Evolutionary conservation across 2,329 filamentous ascomycete species (phyloP).

Genomic region (Phyllosticta paracitricarpa): DNA sequence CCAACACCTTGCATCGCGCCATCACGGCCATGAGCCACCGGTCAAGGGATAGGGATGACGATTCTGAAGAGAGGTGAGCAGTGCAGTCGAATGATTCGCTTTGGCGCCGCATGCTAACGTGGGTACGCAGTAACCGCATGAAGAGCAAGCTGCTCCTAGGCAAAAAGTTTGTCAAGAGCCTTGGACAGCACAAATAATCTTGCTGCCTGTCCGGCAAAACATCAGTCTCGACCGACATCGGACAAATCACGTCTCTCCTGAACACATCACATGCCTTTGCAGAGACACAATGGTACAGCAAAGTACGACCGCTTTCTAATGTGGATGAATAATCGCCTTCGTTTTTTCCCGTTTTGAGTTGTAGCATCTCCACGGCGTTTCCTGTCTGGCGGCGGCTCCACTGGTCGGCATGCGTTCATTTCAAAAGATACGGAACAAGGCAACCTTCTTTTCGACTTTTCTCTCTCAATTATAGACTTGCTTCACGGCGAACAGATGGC

Average conservation of each 20-base stretch:
- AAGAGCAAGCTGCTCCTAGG: conserved; percentile 15
- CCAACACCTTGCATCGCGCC: conserved; percentile 24
- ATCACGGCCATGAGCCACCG: conserved; percentile 19
- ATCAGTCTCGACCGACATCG: background rate
- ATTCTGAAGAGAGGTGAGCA: conserved; percentile 16
- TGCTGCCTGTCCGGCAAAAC: background rate
- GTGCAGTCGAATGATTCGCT: background rate
- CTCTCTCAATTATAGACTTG: background rate
- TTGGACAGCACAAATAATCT: background rate
- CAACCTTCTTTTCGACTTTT: background rate
- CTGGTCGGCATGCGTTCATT: background rate
- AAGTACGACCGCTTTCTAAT: background rate
- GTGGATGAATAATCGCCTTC: background rate
- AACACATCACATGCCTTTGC: background rate
- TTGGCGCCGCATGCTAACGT: background rate
- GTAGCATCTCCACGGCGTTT: conserved; percentile 5
- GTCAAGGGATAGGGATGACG: conserved; percentile 8
- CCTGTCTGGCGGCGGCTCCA: background rate
- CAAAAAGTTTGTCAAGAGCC: conserved; percentile 13
- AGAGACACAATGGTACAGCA: background rate
- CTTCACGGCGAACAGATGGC: background rate
- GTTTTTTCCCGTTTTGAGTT: background rate
- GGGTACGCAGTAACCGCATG: conserved; percentile 3
- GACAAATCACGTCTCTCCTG: background rate
- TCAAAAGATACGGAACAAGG: background rate